These are phyloP conservation scores for Penicillium paneum DNA, from an alignment of 2,329 filamentous ascomycete genomes.

Conservation along the genomic window DNA sequence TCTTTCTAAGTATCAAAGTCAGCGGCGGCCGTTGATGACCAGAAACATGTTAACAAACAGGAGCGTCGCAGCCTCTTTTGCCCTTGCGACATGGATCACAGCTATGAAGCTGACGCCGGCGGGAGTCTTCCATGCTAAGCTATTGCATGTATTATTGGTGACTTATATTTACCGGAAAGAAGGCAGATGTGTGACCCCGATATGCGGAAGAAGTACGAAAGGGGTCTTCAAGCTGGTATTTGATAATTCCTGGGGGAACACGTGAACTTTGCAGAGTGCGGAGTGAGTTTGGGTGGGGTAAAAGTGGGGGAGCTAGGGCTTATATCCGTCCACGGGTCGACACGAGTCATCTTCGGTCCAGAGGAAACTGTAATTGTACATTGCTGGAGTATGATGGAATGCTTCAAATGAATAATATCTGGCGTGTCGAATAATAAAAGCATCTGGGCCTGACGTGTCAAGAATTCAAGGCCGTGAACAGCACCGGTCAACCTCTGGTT, in stretches of 20 bases:
- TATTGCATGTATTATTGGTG: neutral
- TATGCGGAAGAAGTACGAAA: neutral
- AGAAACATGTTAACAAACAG: slow-evolving; percentile 9
- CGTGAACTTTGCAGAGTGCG: neutral
- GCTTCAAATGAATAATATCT: neutral
- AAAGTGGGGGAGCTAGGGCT: neutral
- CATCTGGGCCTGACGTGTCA: neutral
- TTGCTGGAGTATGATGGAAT: neutral
- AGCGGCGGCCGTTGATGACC: neutral
- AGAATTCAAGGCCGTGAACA: no score
- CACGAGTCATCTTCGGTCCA: neutral
- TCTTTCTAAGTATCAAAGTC: slow-evolving; percentile 9
- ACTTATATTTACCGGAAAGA: no score
- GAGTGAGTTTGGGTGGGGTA: neutral
- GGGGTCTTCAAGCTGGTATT: neutral
- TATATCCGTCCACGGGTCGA: neutral
- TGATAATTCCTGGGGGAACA: neutral
- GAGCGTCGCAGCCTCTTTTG: slow-evolving; percentile 46
- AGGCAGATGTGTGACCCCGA: neutral
- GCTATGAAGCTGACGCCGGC: slow-evolving; percentile 32
- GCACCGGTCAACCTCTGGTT: neutral
- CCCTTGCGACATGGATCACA: slow-evolving; percentile 49
- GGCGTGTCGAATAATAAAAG: neutral
- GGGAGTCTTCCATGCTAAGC: slow-evolving; percentile 12
- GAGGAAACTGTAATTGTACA: neutral